These are phyloP conservation scores for Porodaedalea pini DNA, from an alignment of 1,284 basidiomycete species.

Conservation along the genomic window DNA sequence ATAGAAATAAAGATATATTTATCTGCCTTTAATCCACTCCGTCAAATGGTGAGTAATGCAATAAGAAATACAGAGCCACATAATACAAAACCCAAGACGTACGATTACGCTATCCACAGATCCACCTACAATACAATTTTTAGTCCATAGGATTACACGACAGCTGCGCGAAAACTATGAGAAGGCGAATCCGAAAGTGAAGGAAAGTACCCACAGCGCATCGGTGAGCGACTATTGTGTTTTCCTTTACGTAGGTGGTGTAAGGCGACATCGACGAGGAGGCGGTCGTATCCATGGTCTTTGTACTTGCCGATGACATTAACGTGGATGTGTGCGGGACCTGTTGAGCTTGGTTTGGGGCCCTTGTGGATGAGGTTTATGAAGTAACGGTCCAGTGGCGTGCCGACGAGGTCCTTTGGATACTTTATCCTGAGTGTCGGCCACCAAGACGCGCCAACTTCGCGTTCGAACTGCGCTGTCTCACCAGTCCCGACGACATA, in stretches of 20 bases:
- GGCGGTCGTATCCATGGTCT: conserved; percentile 12
- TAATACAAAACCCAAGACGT: too few relatives aligned
- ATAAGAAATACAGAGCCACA: too few relatives aligned
- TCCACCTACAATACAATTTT: too few relatives aligned
- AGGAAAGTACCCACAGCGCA: neutral
- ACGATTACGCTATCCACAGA: too few relatives aligned
- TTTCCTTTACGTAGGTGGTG: conserved; percentile 5
- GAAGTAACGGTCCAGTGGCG: conserved; percentile 17
- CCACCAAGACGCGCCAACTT: conserved; percentile 11
- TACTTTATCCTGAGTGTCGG: conserved; percentile 6
- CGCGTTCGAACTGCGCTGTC: conserved; percentile 15
- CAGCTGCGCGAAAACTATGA: too few relatives aligned
- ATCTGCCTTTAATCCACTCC: too few relatives aligned
- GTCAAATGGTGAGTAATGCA: too few relatives aligned
- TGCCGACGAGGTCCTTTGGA: conserved; percentile 10
- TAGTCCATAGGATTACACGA: too few relatives aligned
- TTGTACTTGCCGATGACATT: conserved; percentile 11
- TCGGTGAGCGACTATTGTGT: neutral
- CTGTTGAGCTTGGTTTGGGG: neutral
- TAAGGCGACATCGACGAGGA: conserved; percentile 17
- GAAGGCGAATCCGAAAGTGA: too few relatives aligned
- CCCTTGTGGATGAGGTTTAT: conserved; percentile 13
- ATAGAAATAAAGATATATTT: too few relatives aligned
- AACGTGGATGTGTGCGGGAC: conserved; percentile 11
- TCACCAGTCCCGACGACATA: conserved; percentile 16